Base-by-base conservation (phyloP, 176 grass and related monocot genomes). In the Ensete ventricosum region DNA sequence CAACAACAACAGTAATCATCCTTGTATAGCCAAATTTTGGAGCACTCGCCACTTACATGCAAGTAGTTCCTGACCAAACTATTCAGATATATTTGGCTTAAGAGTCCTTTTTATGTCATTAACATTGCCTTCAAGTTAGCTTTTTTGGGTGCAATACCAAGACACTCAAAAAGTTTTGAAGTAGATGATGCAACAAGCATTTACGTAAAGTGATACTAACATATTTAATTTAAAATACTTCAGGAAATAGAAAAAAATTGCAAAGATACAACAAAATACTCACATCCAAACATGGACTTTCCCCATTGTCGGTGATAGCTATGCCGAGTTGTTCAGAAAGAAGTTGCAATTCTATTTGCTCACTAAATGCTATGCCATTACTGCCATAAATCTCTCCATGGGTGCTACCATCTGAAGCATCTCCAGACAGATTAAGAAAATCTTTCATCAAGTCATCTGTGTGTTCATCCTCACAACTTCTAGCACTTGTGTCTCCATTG, bases 261-360 rank as follows among this genome's bases (percentile, higher is more conserved):
- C 57, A 54, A 55, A 43, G 64, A 73, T 60, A 27, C 54, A 73
- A 11, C 1, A 74, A 49, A 52, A 24, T 75, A 79, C 85, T 90
- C 78, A 93, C 94, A 83, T 97, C 86, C 76, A 97, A 83, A 19
- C 54, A 70, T 81, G 86, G 88, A 50, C 74, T 91, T 69, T 89
- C 85, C 21, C 81, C 94, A 29, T 91, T 93, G 53, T 90, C 85
- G 3, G 82, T 87, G 26, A 96, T 85, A 48, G 75, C 67, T 8
- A 91, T 89, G 62, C 88, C 86, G 22, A 96, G 92, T 80, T 96
- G 86, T 80, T 96, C 86, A 63, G 92, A 91, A 58, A 96, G 83
- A 29, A 91, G 60, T 57, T 89, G 84, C 67, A 96, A 82, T 62
- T 91, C 88, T 77, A 91, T 87, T 27, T 87, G 81, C 78, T 96